Conservation (phyloP, 441 rosid species). For the Gossypium schwendimanii region DNA sequence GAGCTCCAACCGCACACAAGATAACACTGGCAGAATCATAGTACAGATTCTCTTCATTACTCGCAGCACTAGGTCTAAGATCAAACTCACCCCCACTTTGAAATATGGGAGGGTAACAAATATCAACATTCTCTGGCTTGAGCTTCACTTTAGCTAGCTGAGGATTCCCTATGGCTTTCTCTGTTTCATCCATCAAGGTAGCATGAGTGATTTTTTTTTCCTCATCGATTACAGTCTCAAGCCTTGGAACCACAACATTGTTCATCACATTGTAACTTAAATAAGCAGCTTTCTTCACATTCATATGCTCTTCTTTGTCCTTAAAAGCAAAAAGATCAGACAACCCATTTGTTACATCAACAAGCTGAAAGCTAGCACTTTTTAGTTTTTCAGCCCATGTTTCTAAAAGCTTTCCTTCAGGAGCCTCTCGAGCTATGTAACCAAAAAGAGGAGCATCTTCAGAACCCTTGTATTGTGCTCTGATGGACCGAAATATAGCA, state of each 20-base stretch:
- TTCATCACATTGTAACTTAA: constrained; percentile 46
- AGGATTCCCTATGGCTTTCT: constrained; percentile 63
- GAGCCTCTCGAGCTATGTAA: constrained; percentile 46
- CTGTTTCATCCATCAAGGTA: constrained; percentile 53
- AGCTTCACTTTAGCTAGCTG: constrained; percentile 67
- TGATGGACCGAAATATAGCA: constrained; percentile 38
- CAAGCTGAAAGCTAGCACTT: constrained; percentile 33
- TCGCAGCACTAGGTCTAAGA: constrained; percentile 57
- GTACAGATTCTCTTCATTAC: constrained; percentile 50
- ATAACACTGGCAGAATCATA: constrained; percentile 65
- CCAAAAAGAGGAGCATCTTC: constrained; percentile 39
- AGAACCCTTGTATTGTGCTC: constrained; percentile 22
- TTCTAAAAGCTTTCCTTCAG: constrained; percentile 62
- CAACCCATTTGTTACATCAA: constrained; percentile 46
- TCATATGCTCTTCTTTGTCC: constrained; percentile 42
- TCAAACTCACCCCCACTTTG: constrained; percentile 72
- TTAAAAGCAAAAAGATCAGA: constrained; percentile 55
- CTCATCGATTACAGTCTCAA: constrained; percentile 64
- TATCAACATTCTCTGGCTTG: constrained; percentile 64
- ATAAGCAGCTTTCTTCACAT: constrained; percentile 56
- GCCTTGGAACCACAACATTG: constrained; percentile 51
- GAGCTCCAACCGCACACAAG: constrained; percentile 53
- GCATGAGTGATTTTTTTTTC: constrained; percentile 59
- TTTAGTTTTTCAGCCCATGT: constrained; percentile 45
- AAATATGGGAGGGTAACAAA: constrained; percentile 68